A percentile compares a stretch with the other conserved stretches of the same genome.
These are phyloP conservation scores for Albophoma yamanashiensis DNA, from an alignment of 2,329 filamentous ascomycete genomes.

Conservation along the genomic window DNA sequence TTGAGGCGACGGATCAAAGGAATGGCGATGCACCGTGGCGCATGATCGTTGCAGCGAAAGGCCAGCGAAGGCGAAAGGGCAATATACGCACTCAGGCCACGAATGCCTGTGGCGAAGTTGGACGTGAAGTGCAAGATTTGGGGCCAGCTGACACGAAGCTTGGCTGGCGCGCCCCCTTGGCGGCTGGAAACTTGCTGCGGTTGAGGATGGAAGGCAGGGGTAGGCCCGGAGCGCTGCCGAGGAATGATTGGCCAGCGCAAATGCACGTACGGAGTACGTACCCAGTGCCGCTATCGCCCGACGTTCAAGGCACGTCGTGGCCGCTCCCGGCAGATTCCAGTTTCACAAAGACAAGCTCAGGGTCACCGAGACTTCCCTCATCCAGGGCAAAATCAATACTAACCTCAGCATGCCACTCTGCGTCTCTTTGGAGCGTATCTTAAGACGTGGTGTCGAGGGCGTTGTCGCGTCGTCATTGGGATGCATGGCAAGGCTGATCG, in stretches of 20 bases:
- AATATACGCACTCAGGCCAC: slow-evolving; percentile 8
- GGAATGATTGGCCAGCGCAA: background rate
- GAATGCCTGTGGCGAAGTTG: slow-evolving; percentile 12
- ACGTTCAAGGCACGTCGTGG: background rate
- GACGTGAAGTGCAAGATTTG: background rate
- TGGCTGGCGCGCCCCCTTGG: background rate
- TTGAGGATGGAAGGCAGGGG: background rate
- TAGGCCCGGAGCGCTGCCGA: background rate
- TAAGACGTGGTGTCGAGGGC: background rate
- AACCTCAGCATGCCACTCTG: background rate
- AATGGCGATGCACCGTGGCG: background rate
- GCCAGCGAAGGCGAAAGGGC: background rate
- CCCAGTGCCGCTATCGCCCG: background rate
- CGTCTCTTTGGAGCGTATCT: background rate
- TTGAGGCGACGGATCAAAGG: background rate
- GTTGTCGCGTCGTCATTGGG: background rate
- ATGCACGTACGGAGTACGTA: no score
- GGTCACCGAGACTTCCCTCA: background rate
- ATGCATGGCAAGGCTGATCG: background rate
- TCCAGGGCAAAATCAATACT: background rate
- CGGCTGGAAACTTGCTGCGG: background rate
- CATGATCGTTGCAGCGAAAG: background rate
- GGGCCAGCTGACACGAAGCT: background rate
- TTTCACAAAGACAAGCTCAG: background rate
- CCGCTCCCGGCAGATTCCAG: background rate